These are phyloP conservation scores for Ceratobasidium papillatum DNA, from an alignment of 1,284 basidiomycete genomes.

Conservation along the genomic window DNA sequence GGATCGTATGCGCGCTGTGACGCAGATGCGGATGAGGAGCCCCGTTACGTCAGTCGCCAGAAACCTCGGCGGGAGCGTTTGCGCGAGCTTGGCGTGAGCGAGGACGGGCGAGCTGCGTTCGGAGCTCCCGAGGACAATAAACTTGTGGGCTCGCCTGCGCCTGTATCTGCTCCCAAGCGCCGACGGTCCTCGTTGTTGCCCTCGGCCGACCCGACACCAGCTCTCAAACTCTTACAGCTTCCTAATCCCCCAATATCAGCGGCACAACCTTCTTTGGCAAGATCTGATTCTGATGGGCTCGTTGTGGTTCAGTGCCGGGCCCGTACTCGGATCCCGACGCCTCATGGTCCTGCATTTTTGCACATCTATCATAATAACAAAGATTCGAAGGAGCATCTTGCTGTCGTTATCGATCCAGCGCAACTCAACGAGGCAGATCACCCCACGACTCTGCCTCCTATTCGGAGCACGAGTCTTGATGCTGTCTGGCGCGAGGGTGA, in stretches of 20 bases:
- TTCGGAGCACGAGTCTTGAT: constrained; percentile 86
- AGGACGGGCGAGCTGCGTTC: constrained; percentile 30
- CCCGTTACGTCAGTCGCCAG: constrained; percentile 71
- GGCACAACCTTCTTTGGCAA: not conserved
- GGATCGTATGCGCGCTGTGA: constrained; percentile 38
- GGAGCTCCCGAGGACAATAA: constrained; percentile 12
- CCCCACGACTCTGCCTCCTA: constrained; percentile 56
- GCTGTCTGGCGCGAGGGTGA: constrained; percentile 86
- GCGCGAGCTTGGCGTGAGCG: constrained; percentile 47
- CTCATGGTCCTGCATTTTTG: constrained; percentile 92
- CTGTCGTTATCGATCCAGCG: constrained; percentile 91
- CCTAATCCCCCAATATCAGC: constrained; percentile 22
- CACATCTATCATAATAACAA: constrained; percentile 94
- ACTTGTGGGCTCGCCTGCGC: not conserved
- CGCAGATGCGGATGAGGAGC: constrained; percentile 19
- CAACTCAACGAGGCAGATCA: constrained; percentile 65
- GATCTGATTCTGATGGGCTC: constrained; percentile 45
- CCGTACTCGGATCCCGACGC: constrained; percentile 95
- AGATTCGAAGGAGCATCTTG: constrained; percentile 96
- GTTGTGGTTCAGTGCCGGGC: constrained; percentile 90
- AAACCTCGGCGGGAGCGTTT: constrained; percentile 70
- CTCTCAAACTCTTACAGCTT: constrained; percentile 23
- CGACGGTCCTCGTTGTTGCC: constrained; percentile 14
- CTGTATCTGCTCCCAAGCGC: constrained; percentile 15
- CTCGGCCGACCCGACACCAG: constrained; percentile 22